Base-by-base conservation (phyloP, 2,329 filamentous ascomycete genomes). In the Periconia digitata region DNA sequence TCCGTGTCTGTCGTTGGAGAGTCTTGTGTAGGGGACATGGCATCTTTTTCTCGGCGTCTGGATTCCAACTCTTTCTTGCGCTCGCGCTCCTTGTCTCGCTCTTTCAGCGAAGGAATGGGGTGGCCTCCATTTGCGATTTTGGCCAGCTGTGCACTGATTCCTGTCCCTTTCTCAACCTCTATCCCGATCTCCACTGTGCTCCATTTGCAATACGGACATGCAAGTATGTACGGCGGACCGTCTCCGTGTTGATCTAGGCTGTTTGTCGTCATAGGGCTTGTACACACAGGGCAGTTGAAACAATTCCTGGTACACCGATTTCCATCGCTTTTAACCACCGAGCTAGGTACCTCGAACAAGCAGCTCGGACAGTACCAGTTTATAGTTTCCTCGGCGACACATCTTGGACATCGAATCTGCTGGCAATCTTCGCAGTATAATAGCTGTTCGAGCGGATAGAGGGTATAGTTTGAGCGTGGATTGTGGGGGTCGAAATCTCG, bases 391-490 rank as follows among this genome's bases (percentile, higher is more conserved):
- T 99, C 94, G 40, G 86, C 83, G 45, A 95, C 89, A 66, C 94
- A 99, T 74, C 91, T 81, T 6, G 90, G 89, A 69, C 94, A 99
- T 59, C 94, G 88, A 53, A 97, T 95, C 72, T 96, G 88, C 69
- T 95, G 90, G 71, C 94, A 99, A 70, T 97, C 94, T 68, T 96
- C 92, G 76, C 94, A 99, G 76, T 95, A 99, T 35, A 97, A 81
- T 21, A 99, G 82, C 67, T 96, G 86, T 66, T 97, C 92, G 38
- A 96, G 85, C 1, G 94, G 92, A 66, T 92, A 96, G 24, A 99
- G 79, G 57, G 90, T 92, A 77, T 90, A 97, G 70, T 91, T 94
- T 49, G 94, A 89, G 32, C 92, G 86, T 15, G 89, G 83, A 51
- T 86, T 85, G 60, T 88, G 85, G 2, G 94, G 91, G 67, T 99